A percentile compares a stretch with the other conserved stretches of the same genome.
Conservation (phyloP, 208 protist genomes). For the Trypanosoma caninum region DNA sequence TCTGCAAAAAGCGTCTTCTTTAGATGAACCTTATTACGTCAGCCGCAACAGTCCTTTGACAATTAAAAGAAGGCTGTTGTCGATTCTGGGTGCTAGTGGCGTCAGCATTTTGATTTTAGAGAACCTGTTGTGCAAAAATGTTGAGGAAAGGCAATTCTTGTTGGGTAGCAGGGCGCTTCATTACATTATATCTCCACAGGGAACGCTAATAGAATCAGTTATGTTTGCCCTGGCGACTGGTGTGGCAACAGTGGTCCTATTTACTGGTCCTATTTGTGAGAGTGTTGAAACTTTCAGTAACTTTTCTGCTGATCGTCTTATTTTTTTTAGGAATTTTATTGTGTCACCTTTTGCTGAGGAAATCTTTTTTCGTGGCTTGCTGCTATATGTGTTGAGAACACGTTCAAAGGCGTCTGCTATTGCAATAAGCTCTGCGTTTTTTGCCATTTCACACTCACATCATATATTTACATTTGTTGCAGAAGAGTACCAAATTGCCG, state of each 20-base stretch:
- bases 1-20: constrained; percentile 29
- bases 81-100: constrained; percentile 15
- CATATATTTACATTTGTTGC: constrained; percentile 37
- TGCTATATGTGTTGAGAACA: constrained; percentile 40
- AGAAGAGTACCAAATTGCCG: constrained; percentile 27
- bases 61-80: constrained; percentile 37
- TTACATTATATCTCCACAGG: background rate
- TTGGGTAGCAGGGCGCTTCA: background rate
- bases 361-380: constrained; percentile 67
- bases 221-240: constrained; percentile 6
- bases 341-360: constrained; percentile 72
- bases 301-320: constrained; percentile 2
- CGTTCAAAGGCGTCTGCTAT: constrained; percentile 29
- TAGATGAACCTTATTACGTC: constrained; percentile 26
- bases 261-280: constrained; percentile 40
- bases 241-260: constrained; percentile 38
- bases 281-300: background rate
- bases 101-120: constrained; percentile 20
- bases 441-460: constrained; percentile 64
- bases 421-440: constrained; percentile 40
- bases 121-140: constrained; percentile 5
- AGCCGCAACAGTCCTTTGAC: constrained; percentile 38
- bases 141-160: background rate
- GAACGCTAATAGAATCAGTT: background rate
- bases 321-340: constrained; percentile 40